Evolutionary conservation across 169 alveolate species (phyloP).

Genomic region (Babesia divergens): DNA sequence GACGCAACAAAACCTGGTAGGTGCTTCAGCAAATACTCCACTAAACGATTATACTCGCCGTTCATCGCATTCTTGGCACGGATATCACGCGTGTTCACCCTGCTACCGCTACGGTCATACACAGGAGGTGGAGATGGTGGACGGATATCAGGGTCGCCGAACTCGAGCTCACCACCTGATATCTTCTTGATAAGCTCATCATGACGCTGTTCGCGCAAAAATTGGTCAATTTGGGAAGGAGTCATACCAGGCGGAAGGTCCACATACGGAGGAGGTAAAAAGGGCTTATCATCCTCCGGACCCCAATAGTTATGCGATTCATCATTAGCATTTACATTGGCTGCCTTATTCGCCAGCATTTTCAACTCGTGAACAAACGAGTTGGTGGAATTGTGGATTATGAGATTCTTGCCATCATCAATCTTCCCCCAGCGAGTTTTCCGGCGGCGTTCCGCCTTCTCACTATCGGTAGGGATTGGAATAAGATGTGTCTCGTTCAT

Average conservation of each 20-base stretch:
- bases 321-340: conserved; percentile 30
- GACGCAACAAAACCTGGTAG: conserved; percentile 87
- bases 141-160: conserved; percentile 87
- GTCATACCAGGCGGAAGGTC: conserved; percentile 88
- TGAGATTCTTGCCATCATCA: conserved; percentile 57
- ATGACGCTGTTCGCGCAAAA: conserved; percentile 86
- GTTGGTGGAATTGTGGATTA: conserved; percentile 60
- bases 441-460: conserved; percentile 26
- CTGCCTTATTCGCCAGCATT: conserved; percentile 61
- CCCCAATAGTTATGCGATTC: conserved; percentile 69
- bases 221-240: conserved; percentile 84
- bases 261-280: conserved; percentile 85
- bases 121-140: conserved; percentile 91
- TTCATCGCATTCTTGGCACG: conserved; percentile 84
- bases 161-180: conserved; percentile 81
- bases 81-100: conserved; percentile 88
- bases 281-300: conserved; percentile 79
- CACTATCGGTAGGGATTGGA: conserved; percentile 7
- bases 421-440: conserved; percentile 66
- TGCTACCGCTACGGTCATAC: conserved; percentile 84
- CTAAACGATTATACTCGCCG: conserved; percentile 82
- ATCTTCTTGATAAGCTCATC: conserved; percentile 84
- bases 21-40: conserved; percentile 80
- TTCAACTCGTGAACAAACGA: conserved; percentile 59
- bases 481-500: no score